Evolutionary conservation across 495 filamentous ascomycete genomes (phyloP), one percentile per base, ranked within the genome.

Genomic region (Aspergillus sclerotioniger): DNA sequence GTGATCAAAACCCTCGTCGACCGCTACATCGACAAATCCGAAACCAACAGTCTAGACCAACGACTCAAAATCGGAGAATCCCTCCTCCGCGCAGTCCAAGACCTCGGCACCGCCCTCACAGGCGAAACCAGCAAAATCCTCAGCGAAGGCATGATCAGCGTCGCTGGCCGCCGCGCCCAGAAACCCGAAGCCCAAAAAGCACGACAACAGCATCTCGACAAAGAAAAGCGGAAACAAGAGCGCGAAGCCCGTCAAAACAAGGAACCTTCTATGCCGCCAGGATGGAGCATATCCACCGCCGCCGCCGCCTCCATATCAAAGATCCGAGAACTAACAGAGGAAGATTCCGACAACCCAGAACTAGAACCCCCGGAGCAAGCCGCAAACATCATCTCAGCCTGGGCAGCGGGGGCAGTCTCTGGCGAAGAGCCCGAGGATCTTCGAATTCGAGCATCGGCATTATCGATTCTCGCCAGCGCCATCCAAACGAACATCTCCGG

Each of bases 61-160:
- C 80, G 90, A 17, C 76, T 92, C 3, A 82, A 84, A 31, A 81
- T 91, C 53, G 90, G 88, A 50, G 89, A 94, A 67, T 85, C 87
- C 1, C 67, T 94, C 3, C 68, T 89, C 0, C 84, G 84, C 57
- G 85, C 87, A 3, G 79, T 90, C 5, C 82, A 92, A 64, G 81
- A 86, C 35, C 78, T 88, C 0, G 84, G 84, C 15, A 77, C 82
- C 51, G 82, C 80, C 0, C 79, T 90, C 55, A 75, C 77, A 0
- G 89, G 84, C 0, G 82, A 85, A 1, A 67, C 74, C 0, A 82
- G 85, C 0, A 72, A 76, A 39, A 65, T 79, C 3, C 77, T 90
- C 2, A 81, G 78, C 2, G 81, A 87, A 45, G 82, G 82, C 0
- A 82, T 90, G 49, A 66, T 94, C n/a, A 71, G 77, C 17, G 75